phyloP scores from a whole-genome alignment of 768 basidiomycete species.

The Leucosporidium scottii region DNA sequence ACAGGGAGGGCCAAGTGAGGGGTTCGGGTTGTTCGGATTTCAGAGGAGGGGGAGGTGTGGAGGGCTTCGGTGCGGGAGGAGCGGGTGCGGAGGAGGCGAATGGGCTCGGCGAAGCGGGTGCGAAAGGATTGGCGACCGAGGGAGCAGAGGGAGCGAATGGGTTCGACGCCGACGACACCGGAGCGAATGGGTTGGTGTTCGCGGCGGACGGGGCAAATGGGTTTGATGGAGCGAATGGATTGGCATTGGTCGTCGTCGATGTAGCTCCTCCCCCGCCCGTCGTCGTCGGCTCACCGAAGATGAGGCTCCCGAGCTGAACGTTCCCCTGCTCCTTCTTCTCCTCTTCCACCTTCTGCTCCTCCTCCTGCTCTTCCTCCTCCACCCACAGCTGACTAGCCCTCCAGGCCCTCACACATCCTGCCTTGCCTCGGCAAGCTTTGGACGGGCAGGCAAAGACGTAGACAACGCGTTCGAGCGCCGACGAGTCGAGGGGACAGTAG shows the following conservation, averaged over 20 bases:
- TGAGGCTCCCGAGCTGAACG: slow-evolving; percentile 40
- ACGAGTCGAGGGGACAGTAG: slow-evolving; percentile 83
- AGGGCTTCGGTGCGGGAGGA: background rate
- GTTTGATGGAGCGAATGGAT: slow-evolving; percentile 55
- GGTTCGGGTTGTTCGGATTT: background rate
- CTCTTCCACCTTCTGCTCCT: slow-evolving; percentile 36
- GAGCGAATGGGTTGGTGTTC: slow-evolving; percentile 61
- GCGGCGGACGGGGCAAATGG: slow-evolving; percentile 24
- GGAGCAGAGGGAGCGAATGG: slow-evolving; percentile 7
- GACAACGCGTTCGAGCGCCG: slow-evolving; percentile 72
- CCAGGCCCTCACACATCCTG: slow-evolving; percentile 75
- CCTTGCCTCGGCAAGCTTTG: slow-evolving; percentile 62
- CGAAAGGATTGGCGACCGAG: slow-evolving; percentile 42
- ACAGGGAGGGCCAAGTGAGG: slow-evolving; percentile 5
- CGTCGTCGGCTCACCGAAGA: slow-evolving; percentile 12
- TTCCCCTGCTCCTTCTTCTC: slow-evolving; percentile 24
- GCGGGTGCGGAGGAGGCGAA: slow-evolving; percentile 2
- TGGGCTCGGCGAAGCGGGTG: slow-evolving; percentile 38
- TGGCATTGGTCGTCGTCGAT: slow-evolving; percentile 43
- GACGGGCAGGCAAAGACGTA: slow-evolving; percentile 79
- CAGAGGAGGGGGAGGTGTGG: background rate
- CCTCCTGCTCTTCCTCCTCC: slow-evolving; percentile 42
- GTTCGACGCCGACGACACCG: background rate
- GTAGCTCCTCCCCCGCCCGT: background rate
- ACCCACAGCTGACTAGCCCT: slow-evolving; percentile 65